Evolutionary conservation across 495 filamentous ascomycete genomes (phyloP).

Genomic region (Tricharina praecox): DNA sequence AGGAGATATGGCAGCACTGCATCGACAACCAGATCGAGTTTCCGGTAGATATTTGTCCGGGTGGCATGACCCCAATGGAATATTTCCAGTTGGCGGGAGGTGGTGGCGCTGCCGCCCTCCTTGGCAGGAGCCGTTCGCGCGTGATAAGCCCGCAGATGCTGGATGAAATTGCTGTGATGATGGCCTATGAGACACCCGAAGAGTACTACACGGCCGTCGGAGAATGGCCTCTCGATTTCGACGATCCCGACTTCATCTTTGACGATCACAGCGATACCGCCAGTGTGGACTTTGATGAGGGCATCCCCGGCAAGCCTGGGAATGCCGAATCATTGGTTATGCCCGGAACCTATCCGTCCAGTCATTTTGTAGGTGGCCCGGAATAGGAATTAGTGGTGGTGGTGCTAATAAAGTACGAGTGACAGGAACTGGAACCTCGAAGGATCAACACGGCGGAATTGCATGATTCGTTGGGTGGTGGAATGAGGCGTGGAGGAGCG

Average conservation of each 20-base stretch:
- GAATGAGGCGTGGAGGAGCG: not conserved
- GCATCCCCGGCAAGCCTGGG: not conserved
- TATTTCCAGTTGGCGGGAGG: not conserved
- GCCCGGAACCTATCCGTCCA: not conserved
- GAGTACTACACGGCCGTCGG: not conserved
- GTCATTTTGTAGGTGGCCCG: not conserved
- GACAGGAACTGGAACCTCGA: too few relatives aligned
- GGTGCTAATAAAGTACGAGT: too few relatives aligned
- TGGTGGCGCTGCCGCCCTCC: not conserved
- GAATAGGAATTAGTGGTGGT: not conserved
- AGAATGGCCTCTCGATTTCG: not conserved
- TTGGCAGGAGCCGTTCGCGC: not conserved
- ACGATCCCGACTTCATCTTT: not conserved
- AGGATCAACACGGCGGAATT: too few relatives aligned
- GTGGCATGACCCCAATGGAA: not conserved
- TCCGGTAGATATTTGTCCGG: not conserved
- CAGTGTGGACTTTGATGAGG: not conserved
- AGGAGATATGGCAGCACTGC: not conserved
- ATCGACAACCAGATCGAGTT: not conserved
- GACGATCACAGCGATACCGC: not conserved
- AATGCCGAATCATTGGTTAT: not conserved
- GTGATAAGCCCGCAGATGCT: not conserved
- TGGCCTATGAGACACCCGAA: not conserved
- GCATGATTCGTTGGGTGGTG: not conserved
- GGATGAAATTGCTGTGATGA: not conserved